phyloP scores from a whole-genome alignment of 768 basidiomycete genomes.

The Hericium rajendrae region DNA sequence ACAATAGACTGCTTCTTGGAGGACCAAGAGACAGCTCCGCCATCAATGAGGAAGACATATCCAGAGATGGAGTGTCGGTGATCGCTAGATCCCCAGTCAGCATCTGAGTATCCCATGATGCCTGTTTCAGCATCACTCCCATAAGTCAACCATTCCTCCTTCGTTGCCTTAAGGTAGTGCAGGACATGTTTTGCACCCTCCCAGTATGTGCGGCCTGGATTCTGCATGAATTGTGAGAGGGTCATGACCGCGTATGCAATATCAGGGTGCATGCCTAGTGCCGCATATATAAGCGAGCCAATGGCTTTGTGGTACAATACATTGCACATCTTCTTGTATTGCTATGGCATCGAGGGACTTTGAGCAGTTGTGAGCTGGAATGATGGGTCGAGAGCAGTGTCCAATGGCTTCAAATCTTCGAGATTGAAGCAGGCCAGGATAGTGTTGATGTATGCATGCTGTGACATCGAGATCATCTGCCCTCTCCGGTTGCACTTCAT shows the following conservation, averaged over 20 bases:
- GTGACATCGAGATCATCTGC: not conserved
- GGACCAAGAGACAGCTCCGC: constrained; percentile 23
- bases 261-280: constrained; percentile 24
- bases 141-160: constrained; percentile 15
- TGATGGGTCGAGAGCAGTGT: not conserved
- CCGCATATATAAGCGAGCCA: not conserved
- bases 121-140: constrained; percentile 3
- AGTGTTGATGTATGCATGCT: not conserved
- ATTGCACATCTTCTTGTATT: not conserved
- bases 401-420: not conserved
- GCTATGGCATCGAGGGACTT: not conserved
- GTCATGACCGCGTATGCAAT: constrained; percentile 22
- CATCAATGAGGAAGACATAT: constrained; percentile 25
- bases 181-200: constrained; percentile 23
- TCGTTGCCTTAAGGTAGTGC: constrained; percentile 24
- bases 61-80: constrained; percentile 26
- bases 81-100: constrained; percentile 22
- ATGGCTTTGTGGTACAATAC: not conserved
- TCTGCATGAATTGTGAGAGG: constrained; percentile 22
- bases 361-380: not conserved
- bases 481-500: not conserved
- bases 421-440: not conserved
- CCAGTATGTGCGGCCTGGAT: constrained; percentile 21
- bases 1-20: not conserved
- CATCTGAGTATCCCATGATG: constrained; percentile 20